Base-by-base conservation (phyloP, 2,329 filamentous ascomycete genomes). In the Colletotrichum neosansevieriae region DNA sequence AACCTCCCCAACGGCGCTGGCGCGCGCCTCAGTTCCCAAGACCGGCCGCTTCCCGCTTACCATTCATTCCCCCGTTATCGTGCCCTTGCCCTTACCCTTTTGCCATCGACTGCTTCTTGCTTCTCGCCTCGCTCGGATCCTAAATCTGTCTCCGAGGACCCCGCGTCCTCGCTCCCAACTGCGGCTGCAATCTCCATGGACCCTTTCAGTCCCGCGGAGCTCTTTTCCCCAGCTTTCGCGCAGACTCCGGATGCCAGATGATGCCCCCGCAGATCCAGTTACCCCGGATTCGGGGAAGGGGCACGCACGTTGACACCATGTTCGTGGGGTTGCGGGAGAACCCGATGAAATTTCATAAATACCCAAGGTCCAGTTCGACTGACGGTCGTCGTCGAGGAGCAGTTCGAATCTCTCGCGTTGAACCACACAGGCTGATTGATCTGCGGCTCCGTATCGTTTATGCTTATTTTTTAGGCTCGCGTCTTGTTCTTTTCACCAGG, bases 211-310 rank as follows among this genome's bases (percentile, higher is more conserved):
- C 45, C 21, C 38, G 19, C n/a, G 42, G 45, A 38, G 32, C 4
- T 24, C 24, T 36, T 59, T 36, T 64, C 54, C 53, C 66, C 56
- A 60, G 54, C 34, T 53, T 47, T 50, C 21, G 29, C 12, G 13
- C 29, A 17, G 19, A 9, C 15, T 19, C 49, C 66, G 66, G 66
- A 60, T 66, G 38, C 56, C 50, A 69, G 19, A 69, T 69, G 21
- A 65, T 66, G 66, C 6, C 54, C 65, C 54, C 54, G 66, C 56
- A 44, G 36, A 24, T 56, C n/a, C 42, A 60, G 6, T 19, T 60
- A 65, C 66, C 66, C 66, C 66, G 36, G 61, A 66, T 69, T 60
- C 47, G 62, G 24, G 29, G 6, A 9, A 29, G 29, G 29, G 6
- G 36, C 21, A 24, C n/a, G 24, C 5, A 21, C 40, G 12, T n/a